These are phyloP conservation scores for Hypoxylon sp. DNA, from an alignment of 2,329 filamentous ascomycete genomes.

Conservation along the genomic window DNA sequence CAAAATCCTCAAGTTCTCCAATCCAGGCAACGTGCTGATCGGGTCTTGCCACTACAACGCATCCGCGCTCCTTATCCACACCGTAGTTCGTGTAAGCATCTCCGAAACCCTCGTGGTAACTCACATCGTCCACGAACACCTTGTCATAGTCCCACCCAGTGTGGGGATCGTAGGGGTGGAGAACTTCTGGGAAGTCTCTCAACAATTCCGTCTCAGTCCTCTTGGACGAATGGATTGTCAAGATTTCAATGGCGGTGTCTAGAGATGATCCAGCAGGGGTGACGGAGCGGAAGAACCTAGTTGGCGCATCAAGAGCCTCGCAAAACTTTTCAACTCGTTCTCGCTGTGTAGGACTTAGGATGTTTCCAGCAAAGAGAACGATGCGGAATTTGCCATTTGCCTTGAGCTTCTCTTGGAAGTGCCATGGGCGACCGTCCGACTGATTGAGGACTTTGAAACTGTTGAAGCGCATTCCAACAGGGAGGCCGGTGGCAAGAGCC, in stretches of 20 bases:
- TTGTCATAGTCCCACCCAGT: conserved; percentile 70
- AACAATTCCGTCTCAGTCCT: conserved; percentile 66
- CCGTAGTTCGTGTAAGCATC: conserved; percentile 71
- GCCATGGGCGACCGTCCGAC: conserved; percentile 67
- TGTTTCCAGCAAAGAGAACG: conserved; percentile 73
- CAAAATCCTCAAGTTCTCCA: conserved; percentile 57
- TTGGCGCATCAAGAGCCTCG: conserved; percentile 55
- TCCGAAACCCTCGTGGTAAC: conserved; percentile 69
- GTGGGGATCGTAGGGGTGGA: conserved; percentile 62
- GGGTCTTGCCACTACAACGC: conserved; percentile 72
- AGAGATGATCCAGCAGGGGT: conserved; percentile 19
- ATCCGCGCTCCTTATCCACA: conserved; percentile 68
- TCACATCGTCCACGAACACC: conserved; percentile 69
- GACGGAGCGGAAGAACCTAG: conserved; percentile 47
- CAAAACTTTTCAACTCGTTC: conserved; percentile 65
- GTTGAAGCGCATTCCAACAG: conserved; percentile 70
- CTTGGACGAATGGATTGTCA: conserved; percentile 72
- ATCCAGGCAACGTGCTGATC: conserved; percentile 75
- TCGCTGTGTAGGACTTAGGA: conserved; percentile 62
- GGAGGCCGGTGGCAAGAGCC: conserved; percentile 62
- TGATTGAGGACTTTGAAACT: conserved; percentile 73
- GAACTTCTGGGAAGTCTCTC: conserved; percentile 64
- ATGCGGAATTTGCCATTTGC: conserved; percentile 72
- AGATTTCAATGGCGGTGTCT: conserved; percentile 66
- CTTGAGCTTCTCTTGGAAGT: conserved; percentile 69